These are phyloP conservation scores for Penicillium sp. DNA, from an alignment of 2,329 filamentous ascomycete species.

Conservation along the genomic window DNA sequence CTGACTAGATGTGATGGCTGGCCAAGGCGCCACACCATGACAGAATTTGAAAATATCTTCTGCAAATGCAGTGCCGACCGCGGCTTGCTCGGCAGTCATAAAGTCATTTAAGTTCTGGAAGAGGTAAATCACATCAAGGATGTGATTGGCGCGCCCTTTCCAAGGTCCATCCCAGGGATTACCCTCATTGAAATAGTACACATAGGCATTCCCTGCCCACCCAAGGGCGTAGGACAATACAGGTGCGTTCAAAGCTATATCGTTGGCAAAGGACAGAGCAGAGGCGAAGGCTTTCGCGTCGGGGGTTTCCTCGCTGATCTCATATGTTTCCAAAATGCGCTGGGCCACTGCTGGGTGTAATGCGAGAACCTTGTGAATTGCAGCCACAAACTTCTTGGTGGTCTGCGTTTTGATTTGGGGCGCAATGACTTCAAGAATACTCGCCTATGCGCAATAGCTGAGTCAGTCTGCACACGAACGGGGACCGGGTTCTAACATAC, in stretches of 20 bases:
- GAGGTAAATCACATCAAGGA: slow-evolving; percentile 48
- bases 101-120: slow-evolving; percentile 49
- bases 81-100: slow-evolving; percentile 33
- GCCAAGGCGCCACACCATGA: slow-evolving; percentile 37
- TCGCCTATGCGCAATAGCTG: slow-evolving; percentile 19
- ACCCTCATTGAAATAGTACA: slow-evolving; percentile 50
- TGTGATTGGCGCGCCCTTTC: slow-evolving; percentile 43
- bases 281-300: slow-evolving; percentile 45
- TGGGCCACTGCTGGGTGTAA: slow-evolving; percentile 27
- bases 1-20: slow-evolving; percentile 17
- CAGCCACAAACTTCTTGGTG: slow-evolving; percentile 24
- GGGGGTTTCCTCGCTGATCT: slow-evolving; percentile 33
- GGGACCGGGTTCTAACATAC: slow-evolving; percentile 28
- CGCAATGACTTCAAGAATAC: slow-evolving; percentile 32
- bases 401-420: slow-evolving; percentile 21
- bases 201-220: slow-evolving; percentile 36
- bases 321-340: slow-evolving; percentile 41
- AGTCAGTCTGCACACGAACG: background rate
- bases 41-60: slow-evolving; percentile 42
- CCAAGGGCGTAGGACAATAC: slow-evolving; percentile 42
- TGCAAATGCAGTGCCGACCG: slow-evolving; percentile 35
- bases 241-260: slow-evolving; percentile 50
- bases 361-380: slow-evolving; percentile 19
- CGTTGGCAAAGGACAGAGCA: slow-evolving; percentile 47
- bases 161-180: slow-evolving; percentile 49